Evolutionary conservation across 2,329 filamentous ascomycete species (phyloP), one percentile per base, ranked within the genome.

Genomic region (Colletotrichum sp.): DNA sequence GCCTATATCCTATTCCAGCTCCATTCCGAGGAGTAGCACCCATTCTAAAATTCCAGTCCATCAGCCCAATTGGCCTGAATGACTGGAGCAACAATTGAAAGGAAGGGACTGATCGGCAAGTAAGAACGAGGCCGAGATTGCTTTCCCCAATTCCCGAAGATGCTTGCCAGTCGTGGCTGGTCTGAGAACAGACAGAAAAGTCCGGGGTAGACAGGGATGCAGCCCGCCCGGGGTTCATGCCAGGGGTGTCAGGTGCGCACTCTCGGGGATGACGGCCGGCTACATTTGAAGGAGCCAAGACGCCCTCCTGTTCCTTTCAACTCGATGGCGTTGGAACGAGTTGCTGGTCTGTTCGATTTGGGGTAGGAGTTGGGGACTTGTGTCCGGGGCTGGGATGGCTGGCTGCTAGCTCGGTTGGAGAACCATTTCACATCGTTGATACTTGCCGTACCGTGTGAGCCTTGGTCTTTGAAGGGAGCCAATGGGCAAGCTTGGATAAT

Each of bases 171-270:
- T 52, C 71, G 48, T 75, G 60, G 72, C 36, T 76, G 71, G 74
- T 63, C 74, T 52, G 65, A 48, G 74, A 66, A 75, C 72, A 75
- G 63, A 75, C 57, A 43, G 15, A 52, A 69, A 69, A 77, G 73
- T 77, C 75, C 63, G 75, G 75, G 75, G 75, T 75, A 77, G 48
- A 77, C 75, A 77, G 67, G 75, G 75, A 65, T 72, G 30, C 7
- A 24, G 59, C 63, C 67, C 55, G 24, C 18, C 63, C 32, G 59
- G 71, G 66, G 26, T 32, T 28, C 39, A 26, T 18, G 52, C 70
- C 55, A 76, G 70, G 76, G 65, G 76, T 77, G 76, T 77, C 74
- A 74, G 74, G 75, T 77, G 76, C 57, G 26, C 75, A 69, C 55
- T 57, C 59, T 61, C 57, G 39, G 39, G 60, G 69, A 57, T 64